Conservation (phyloP, 495 filamentous ascomycete genomes). For the Penicillium samsonianum region DNA sequence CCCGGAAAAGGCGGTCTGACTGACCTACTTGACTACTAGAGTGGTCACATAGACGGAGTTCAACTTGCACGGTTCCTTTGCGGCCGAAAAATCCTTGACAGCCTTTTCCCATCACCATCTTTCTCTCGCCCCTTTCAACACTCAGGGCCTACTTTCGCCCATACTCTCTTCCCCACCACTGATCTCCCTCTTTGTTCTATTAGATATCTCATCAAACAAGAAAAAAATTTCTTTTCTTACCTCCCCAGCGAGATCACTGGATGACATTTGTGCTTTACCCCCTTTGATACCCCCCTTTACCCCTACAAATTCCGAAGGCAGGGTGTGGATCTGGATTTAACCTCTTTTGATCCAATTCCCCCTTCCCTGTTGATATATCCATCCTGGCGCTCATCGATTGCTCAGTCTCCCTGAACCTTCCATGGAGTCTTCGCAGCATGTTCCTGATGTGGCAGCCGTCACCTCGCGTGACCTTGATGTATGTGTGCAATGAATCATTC, state of each 20-base stretch:
- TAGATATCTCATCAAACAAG: slow-evolving; percentile 35
- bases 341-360: not conserved
- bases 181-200: slow-evolving; percentile 22
- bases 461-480: slow-evolving; percentile 31
- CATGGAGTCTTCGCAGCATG: slow-evolving; percentile 8
- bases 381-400: slow-evolving; percentile 43
- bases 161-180: not conserved
- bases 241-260: slow-evolving; percentile 23
- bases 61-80: slow-evolving; percentile 17
- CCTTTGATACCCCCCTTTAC: slow-evolving; percentile 32
- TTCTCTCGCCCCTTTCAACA: slow-evolving; percentile 12
- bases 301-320: slow-evolving; percentile 1
- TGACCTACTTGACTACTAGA: slow-evolving; percentile 9
- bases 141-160: slow-evolving; percentile 35
- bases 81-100: slow-evolving; percentile 16
- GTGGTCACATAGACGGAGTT: slow-evolving; percentile 15
- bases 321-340: slow-evolving; percentile 7
- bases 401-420: slow-evolving; percentile 2
- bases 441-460: slow-evolving; percentile 45
- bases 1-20: slow-evolving; percentile 1
- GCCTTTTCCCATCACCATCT: slow-evolving; percentile 8
- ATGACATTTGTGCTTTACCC: slow-evolving; percentile 21
- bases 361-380: slow-evolving; percentile 15
- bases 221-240: slow-evolving; percentile 31
- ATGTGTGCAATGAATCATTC: slow-evolving; percentile 18